Evolutionary conservation across 2,329 filamentous ascomycete genomes (phyloP), one percentile per base, ranked within the genome.

Genomic region (Fusarium sp.): DNA sequence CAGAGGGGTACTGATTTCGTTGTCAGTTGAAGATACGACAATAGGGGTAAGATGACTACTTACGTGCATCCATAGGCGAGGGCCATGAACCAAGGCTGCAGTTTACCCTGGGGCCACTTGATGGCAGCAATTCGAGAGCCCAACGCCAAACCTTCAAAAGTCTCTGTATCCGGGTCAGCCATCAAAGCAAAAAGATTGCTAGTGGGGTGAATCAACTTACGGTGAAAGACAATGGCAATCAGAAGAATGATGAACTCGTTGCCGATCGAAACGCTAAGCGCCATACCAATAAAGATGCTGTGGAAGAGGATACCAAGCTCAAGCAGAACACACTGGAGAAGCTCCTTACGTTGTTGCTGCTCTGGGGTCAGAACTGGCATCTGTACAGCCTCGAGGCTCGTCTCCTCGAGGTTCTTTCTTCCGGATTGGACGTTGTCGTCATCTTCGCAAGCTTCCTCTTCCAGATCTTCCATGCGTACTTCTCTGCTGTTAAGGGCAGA

Each of bases 261-360:
- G 1, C 92, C 92, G 1, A 91, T 91, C 5, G 92, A 90, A 10
- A 95, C 92, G 32, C 91, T 93, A 44, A 95, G 85, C 6, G 92
- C 91, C 91, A 94, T 94, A 65, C 92, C 92, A 71, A 95, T 94
- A 76, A 95, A 95, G 65, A 94, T 84, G 76, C 89, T 92, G 73
- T 81, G 79, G 57, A 81, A 81, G 46, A 81, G 73, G 70, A 94
- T 94, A 29, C 92, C 92, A 29, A 92, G 90, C 81, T 95, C 92
- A 18, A 94, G 86, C 58, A 94, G 85, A 61, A 94, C 84, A 70
- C 92, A 94, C 79, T 94, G 92, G 13, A 94, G 83, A 71, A 94
- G 87, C 72, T 91, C 86, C 60, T 90, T 87, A 74, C 90, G 88
- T 66, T 79, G 76, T 69, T 88, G 84, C 79, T 90, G 83, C 77